Percentiles rank a stretch among this genome's conserved stretches.
Evolutionary conservation across 257 asterid genomes (phyloP).

Genomic region (Rhazya stricta): DNA sequence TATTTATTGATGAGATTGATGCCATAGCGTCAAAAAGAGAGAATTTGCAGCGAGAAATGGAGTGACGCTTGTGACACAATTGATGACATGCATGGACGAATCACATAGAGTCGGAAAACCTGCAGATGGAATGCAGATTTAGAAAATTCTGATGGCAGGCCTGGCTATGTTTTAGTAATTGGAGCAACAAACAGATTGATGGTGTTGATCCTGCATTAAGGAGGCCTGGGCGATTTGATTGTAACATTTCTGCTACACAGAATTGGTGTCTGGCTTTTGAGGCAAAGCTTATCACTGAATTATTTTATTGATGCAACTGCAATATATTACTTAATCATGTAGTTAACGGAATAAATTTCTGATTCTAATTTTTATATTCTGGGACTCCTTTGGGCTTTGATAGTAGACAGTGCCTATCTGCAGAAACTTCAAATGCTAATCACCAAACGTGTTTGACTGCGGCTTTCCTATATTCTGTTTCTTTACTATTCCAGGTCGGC

Average conservation of each 20-base stretch:
- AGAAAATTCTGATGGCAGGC: constrained; percentile 29
- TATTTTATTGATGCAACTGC: no score
- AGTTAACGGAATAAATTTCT: no score
- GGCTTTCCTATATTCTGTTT: no score
- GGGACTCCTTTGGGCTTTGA: no score
- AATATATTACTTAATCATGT: no score
- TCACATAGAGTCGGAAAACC: constrained; percentile 43
- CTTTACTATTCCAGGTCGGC: no score
- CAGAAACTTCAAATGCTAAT: no score
- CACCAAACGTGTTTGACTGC: no score
- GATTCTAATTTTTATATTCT: no score
- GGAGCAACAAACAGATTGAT: constrained; percentile 88
- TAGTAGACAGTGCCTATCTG: no score
- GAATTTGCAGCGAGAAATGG: constrained; percentile 73
- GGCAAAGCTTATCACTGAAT: no score
- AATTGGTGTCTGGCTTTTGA: no score
- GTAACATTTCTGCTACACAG: constrained; percentile 56
- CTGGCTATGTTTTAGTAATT: constrained; percentile 74
- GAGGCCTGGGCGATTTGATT: constrained; percentile 91
- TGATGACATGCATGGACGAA: constrained; percentile 88
- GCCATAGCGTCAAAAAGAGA: constrained; percentile 90
- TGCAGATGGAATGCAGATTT: constrained; percentile 21
- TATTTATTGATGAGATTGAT: constrained; percentile 91
- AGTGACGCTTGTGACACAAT: constrained; percentile 75
- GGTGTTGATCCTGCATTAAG: constrained; percentile 83